phyloP scores from a whole-genome alignment of 305 asterid genomes.

The Petunia hybrid region DNA sequence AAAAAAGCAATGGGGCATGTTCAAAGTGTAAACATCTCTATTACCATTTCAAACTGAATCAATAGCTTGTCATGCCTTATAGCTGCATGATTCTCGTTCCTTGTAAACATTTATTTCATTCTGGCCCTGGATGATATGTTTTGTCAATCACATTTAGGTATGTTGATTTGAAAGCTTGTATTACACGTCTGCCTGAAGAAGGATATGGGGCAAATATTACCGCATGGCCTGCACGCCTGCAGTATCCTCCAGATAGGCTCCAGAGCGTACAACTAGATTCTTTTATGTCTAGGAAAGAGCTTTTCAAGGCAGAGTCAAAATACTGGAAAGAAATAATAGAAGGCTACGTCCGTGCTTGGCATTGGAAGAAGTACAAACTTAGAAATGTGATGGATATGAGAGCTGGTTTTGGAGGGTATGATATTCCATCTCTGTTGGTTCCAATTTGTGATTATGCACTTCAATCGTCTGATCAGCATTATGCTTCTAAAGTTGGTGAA shows the following conservation, averaged over 20 bases:
- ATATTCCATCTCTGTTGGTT: slow-evolving; percentile 28
- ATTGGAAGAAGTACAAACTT: slow-evolving; percentile 61
- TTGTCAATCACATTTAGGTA: slow-evolving; percentile 57
- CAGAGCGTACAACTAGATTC: slow-evolving; percentile 78
- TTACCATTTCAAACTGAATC: slow-evolving; percentile 3
- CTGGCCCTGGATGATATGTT: slow-evolving; percentile 24
- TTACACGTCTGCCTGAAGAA: slow-evolving; percentile 73
- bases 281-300: slow-evolving; percentile 72
- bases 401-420: slow-evolving; percentile 96
- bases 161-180: slow-evolving; percentile 78
- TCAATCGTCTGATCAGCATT: slow-evolving; percentile 26
- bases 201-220: slow-evolving; percentile 76
- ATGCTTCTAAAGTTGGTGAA: slow-evolving; percentile 17
- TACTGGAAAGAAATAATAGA: slow-evolving; percentile 77
- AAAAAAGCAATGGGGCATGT: neutral
- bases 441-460: slow-evolving; percentile 15
- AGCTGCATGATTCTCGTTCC: neutral
- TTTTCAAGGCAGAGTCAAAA: slow-evolving; percentile 70
- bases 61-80: neutral
- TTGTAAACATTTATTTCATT: neutral
- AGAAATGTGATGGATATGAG: slow-evolving; percentile 93
- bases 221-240: slow-evolving; percentile 84
- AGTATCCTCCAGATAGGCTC: slow-evolving; percentile 86
- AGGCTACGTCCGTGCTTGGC: slow-evolving; percentile 64
- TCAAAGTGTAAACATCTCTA: neutral